phyloP scores from a whole-genome alignment of 768 basidiomycete species.

The Cystobasidium ongulense region DNA sequence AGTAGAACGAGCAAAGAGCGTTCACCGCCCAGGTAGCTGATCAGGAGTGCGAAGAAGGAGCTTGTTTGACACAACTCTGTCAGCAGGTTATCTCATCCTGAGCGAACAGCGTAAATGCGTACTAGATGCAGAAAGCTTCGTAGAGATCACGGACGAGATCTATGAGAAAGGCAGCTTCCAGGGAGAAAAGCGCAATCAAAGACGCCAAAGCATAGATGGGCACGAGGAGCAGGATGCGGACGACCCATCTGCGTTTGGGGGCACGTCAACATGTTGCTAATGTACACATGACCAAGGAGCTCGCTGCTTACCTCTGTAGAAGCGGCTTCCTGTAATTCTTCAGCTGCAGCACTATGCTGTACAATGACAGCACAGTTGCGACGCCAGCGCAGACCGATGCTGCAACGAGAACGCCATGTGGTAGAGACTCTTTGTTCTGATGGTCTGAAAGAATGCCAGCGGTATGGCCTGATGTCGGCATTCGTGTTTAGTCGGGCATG shows the following conservation, averaged over 20 bases:
- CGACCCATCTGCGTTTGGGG: slow-evolving; percentile 64
- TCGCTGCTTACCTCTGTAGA: slow-evolving; percentile 59
- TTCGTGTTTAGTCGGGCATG: not conserved
- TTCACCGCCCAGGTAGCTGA: slow-evolving; percentile 66
- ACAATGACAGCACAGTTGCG: slow-evolving; percentile 63
- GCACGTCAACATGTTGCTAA: not conserved
- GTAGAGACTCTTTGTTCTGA: slow-evolving; percentile 30
- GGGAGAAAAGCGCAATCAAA: slow-evolving; percentile 81
- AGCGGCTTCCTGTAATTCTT: slow-evolving; percentile 77
- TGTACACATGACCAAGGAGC: not conserved
- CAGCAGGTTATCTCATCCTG: no score
- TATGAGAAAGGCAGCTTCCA: slow-evolving; percentile 92
- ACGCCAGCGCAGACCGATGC: slow-evolving; percentile 60
- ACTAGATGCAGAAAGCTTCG: slow-evolving; percentile 89
- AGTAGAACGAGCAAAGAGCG: slow-evolving; percentile 82
- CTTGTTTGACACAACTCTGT: no score
- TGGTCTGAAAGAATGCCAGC: not conserved
- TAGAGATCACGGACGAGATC: slow-evolving; percentile 92
- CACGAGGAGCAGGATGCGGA: slow-evolving; percentile 89
- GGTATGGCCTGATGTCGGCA: not conserved
- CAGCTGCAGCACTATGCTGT: slow-evolving; percentile 70
- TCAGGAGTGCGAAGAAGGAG: slow-evolving; percentile 74
- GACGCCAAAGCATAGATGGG: slow-evolving; percentile 86
- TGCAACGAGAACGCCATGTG: slow-evolving; percentile 51
- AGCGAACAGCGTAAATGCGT: no score